A percentile compares a stretch with the other conserved stretches of the same genome.
phyloP scores from a whole-genome alignment of 2,329 filamentous ascomycete genomes.

The Arthrobotrys entomopaga region DNA sequence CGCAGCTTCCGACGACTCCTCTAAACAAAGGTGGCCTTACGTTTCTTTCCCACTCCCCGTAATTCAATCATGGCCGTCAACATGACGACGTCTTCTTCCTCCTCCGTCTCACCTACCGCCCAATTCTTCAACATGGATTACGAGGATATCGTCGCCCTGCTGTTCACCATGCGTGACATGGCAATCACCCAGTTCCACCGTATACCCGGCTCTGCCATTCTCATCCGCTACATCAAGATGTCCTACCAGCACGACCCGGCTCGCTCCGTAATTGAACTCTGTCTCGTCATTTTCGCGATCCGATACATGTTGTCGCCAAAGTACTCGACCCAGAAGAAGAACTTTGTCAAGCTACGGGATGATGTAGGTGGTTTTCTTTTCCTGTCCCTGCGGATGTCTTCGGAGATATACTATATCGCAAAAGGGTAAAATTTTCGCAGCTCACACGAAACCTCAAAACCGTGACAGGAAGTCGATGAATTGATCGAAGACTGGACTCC shows the following conservation, averaged over 20 bases:
- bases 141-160: conserved; percentile 67
- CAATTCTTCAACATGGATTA: conserved; percentile 66
- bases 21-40: conserved; percentile 25
- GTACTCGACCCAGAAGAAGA: conserved; percentile 90
- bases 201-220: conserved; percentile 90
- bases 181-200: conserved; percentile 79
- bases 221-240: conserved; percentile 93
- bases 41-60: background rate
- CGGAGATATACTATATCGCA: background rate
- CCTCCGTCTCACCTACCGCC: conserved; percentile 18
- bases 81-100: conserved; percentile 39
- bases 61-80: conserved; percentile 37
- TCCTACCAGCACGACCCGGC: conserved; percentile 98
- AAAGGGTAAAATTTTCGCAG: background rate
- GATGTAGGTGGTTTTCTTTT: conserved; percentile 67
- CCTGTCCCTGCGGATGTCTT: background rate
- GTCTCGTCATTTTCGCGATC: conserved; percentile 94
- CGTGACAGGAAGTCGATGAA: conserved; percentile 84
- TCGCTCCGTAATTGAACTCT: conserved; percentile 89
- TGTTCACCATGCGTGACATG: conserved; percentile 68
- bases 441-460: conserved; percentile 34
- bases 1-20: conserved; percentile 18
- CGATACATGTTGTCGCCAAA: conserved; percentile 90
- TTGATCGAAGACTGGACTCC: conserved; percentile 96
- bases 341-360: conserved; percentile 87